Conservation (phyloP, 345 rosid species). For the Bretschneidera sinensis region DNA sequence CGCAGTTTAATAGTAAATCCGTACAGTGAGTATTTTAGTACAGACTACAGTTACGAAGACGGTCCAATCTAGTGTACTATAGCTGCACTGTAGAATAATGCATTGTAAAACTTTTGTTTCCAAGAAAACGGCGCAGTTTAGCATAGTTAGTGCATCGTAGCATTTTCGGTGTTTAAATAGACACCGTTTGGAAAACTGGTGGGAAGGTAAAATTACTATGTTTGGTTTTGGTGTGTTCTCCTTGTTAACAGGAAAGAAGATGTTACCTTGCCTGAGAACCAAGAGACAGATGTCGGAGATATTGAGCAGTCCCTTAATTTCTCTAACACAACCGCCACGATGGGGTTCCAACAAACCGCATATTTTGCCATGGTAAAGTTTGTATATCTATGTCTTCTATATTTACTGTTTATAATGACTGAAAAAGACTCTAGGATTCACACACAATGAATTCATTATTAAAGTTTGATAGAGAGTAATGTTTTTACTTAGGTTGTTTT, state of each 20-base stretch:
- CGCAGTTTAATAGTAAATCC: too few relatives aligned
- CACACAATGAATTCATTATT: too few relatives aligned
- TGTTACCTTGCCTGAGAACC: conserved; percentile 60
- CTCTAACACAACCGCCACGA: conserved; percentile 29
- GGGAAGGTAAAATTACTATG: background rate
- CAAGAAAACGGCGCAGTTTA: too few relatives aligned
- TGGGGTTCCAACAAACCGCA: conserved; percentile 52
- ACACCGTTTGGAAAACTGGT: conserved; percentile 2
- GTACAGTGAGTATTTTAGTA: background rate
- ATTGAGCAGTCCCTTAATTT: conserved; percentile 42
- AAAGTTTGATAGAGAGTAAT: too few relatives aligned
- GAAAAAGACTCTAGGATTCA: too few relatives aligned
- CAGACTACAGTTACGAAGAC: conserved; percentile 29
- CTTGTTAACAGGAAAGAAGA: conserved; percentile 64
- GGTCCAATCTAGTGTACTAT: too few relatives aligned
- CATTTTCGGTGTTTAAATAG: too few relatives aligned
- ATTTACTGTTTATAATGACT: background rate
- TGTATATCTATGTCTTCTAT: too few relatives aligned
- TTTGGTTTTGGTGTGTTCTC: background rate
- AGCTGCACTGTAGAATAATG: too few relatives aligned
- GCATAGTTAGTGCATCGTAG: too few relatives aligned
- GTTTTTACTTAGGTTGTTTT: too few relatives aligned
- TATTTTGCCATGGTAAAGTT: conserved; percentile 67
- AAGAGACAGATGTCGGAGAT: conserved; percentile 48
- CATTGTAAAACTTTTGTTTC: too few relatives aligned